Evolutionary conservation across 768 basidiomycete genomes (phyloP), one percentile per base, ranked within the genome.

Genomic region (Brasilioporus rufonigricans): DNA sequence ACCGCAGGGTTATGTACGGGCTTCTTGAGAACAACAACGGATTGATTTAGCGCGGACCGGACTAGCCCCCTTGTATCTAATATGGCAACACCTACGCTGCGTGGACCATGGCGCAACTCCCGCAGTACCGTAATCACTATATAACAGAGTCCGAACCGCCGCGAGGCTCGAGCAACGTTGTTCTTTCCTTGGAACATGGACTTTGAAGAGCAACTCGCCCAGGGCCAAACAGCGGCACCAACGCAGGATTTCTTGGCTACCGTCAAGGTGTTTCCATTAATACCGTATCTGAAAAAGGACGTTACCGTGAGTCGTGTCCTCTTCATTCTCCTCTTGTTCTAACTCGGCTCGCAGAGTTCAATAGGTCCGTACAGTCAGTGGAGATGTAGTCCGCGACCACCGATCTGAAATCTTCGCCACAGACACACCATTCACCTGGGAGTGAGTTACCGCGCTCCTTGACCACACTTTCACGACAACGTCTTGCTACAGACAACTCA

Each of bases 371-470:
- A 21, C 41, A 43, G 4, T 33, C 27, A 35, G 32, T 5, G 18
- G 7, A 32, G 10, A 5, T 24, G 32, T 5, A 23, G 10, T 46
- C 1, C n/a, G 5, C 31, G 9, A 1, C 4, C 32, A 13, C 27
- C 59, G 45, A 62, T 23, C 40, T 39, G 23, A 4, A 44, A 24
- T 18, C 19, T 41, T 50, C 38, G 26, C 16, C 38, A 13, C 46
- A 89, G 90, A 91, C 62, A 82, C 82, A 48, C 81, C 88, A 11
- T 66, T 92, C 55, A 87, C 80, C 55, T 92, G 89, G 89, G 87
- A 89, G 89, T 91, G 61, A 71, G 86, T 81, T 29, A 45, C 45
- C 23, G 14, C 32, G 24, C 44, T 12, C 21, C 11, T 55, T 7
- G 2, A 29, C 54, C 21, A 19, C 39, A 16, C 41, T 4, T 43